These are phyloP conservation scores for Malus hybrid DNA, from an alignment of 331 rosid genomes.

Conservation along the genomic window DNA sequence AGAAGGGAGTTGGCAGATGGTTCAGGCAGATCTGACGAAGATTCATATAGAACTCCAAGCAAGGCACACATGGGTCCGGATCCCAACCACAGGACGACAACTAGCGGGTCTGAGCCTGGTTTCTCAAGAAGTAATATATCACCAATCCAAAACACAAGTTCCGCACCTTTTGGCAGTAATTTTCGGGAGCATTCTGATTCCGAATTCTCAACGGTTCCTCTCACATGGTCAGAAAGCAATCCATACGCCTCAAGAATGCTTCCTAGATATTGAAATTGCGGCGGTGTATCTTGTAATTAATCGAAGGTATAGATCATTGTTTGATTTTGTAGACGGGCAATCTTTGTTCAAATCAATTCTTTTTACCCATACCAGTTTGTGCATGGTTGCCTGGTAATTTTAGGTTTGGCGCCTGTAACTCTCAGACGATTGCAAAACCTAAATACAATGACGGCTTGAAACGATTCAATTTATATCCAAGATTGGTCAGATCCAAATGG, in stretches of 20 bases:
- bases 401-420: not conserved
- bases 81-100: slow-evolving; percentile 26
- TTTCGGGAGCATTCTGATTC: slow-evolving; percentile 56
- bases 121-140: slow-evolving; percentile 22
- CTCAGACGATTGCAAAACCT: not conserved
- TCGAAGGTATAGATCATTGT: slow-evolving; percentile 47
- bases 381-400: not conserved
- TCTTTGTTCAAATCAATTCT: slow-evolving; percentile 54
- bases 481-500: not conserved
- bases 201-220: slow-evolving; percentile 90
- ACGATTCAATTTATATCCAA: not conserved
- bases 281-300: slow-evolving; percentile 43
- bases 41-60: slow-evolving; percentile 22
- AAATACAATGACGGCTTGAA: not conserved
- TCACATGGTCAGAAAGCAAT: slow-evolving; percentile 57
- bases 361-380: slow-evolving; percentile 26
- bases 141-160: slow-evolving; percentile 33
- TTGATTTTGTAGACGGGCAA: slow-evolving; percentile 27
- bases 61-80: slow-evolving; percentile 1
- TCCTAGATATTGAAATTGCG: slow-evolving; percentile 44
- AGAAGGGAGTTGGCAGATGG: slow-evolving; percentile 51
- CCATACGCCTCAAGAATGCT: slow-evolving; percentile 31
- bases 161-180: slow-evolving; percentile 28
- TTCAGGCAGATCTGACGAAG: slow-evolving; percentile 36
- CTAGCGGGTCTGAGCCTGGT: slow-evolving; percentile 23